Evolutionary conservation across 164 flowering plant species (phyloP), one percentile per base, ranked within the genome.

Genomic region (Annona cherimola): DNA sequence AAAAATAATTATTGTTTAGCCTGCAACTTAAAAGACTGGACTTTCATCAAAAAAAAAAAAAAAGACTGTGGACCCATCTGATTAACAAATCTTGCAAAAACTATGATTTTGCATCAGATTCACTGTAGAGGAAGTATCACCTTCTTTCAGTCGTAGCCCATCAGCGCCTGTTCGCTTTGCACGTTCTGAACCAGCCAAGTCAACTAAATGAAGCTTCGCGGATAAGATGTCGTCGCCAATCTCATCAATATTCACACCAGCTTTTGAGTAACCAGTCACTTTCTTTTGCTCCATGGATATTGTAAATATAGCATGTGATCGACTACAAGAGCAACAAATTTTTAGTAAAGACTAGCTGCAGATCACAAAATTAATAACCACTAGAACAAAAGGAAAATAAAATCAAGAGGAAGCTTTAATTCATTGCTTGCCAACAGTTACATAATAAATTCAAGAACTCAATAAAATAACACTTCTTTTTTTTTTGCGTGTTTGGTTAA

Each of bases 251-350:
- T 44, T 55, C 39, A 45, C 84, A 44, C 77, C 78, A 71, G 61
- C 19, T 75, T 64, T 45, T 44, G 68, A 7, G 46, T 69, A 63
- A 5, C 59, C 63, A 61, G 78, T 14, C 20, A 50, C 77, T 77
- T 76, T 86, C 84, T 87, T 93, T 84, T 96, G 99, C 77, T 96
- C 98, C 87, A 96, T 81, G 0, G 90, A 79, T 69, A 96, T 93
- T 18, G 99, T 96, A 73, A 96, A 96, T n/a, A 96, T 93, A 61
- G 99, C 99, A 87, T 96, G 99, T 2, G 99, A 96, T 1, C 99
- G 99, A 85, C 99, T 96, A 77, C 62, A 75, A 71, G 12, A 50
- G 61, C 70, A 66, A 50, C 57, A 50, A 50, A 50, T 50, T 16
- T 2, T 50, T 50, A 9, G 14, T 8, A 50, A 50, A 26, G 35